A percentile compares a stretch with the other conserved stretches of the same genome.
phyloP scores from a whole-genome alignment of 1,139 yeast species.

The Meyerozyma athensensis region DNA sequence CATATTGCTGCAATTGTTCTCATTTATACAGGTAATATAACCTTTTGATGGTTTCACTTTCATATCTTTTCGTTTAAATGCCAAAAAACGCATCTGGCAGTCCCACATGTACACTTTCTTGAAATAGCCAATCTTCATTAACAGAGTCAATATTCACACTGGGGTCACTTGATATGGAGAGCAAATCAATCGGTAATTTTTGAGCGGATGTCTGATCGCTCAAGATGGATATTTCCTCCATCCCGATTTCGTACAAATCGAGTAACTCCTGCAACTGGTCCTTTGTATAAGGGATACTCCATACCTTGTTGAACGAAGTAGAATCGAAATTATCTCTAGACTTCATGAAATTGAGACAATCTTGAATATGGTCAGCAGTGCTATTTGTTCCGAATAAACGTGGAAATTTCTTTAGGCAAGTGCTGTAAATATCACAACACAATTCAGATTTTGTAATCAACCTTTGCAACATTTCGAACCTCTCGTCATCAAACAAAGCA shows the following conservation, averaged over 20 bases:
- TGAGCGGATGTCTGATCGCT: no score
- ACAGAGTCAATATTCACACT: no score
- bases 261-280: neutral
- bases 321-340: neutral
- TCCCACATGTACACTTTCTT: no score
- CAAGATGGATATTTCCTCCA: neutral
- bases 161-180: no score
- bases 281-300: neutral
- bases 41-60: no score
- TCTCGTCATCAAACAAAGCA: neutral
- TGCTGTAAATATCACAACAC: neutral
- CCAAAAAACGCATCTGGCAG: no score
- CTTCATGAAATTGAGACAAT: neutral
- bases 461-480: neutral
- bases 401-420: neutral
- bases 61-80: no score
- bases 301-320: neutral
- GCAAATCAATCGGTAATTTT: no score
- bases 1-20: no score
- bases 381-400: neutral
- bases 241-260: neutral
- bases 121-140: no score
- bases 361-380: neutral
- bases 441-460: neutral
- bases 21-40: no score